Conservation (phyloP, 202 grass and related monocot species). For the Elaeis oleifera region DNA sequence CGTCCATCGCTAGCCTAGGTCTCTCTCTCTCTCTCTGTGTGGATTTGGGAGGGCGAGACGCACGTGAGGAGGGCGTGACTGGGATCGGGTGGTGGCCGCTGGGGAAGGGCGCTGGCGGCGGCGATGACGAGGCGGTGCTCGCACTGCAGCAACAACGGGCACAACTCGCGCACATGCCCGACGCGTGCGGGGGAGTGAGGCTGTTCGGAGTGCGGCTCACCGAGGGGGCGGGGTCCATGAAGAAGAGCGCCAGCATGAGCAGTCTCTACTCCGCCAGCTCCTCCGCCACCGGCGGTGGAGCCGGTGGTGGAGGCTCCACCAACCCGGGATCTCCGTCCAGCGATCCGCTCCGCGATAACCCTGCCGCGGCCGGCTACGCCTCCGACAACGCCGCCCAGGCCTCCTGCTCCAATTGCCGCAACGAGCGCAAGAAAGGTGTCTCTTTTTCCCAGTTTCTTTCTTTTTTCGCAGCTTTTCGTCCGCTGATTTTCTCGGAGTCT, state of each 20-base stretch:
- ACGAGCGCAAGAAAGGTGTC: conserved; percentile 79
- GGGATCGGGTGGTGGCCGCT: neutral
- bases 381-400: conserved; percentile 71
- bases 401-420: conserved; percentile 62
- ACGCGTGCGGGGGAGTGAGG: conserved; percentile 6
- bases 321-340: neutral
- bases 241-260: conserved; percentile 92
- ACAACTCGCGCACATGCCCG: conserved; percentile 3
- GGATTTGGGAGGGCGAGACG: neutral
- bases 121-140: conserved; percentile 6
- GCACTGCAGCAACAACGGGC: conserved; percentile 2
- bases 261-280: conserved; percentile 58
- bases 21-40: no score
- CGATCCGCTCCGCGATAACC: no score
- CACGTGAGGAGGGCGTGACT: neutral
- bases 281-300: conserved; percentile 18
- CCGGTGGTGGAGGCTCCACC: conserved; percentile 21
- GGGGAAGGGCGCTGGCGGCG: neutral
- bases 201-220: neutral
- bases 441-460: neutral
- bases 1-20: no score
- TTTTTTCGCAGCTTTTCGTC: neutral
- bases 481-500: neutral
- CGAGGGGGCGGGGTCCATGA: neutral
- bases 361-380: conserved; percentile 37